Evolutionary conservation across 140 eudicot genomes (phyloP), one percentile per base, ranked within the genome.

Genomic region (Artemisia princeps): DNA sequence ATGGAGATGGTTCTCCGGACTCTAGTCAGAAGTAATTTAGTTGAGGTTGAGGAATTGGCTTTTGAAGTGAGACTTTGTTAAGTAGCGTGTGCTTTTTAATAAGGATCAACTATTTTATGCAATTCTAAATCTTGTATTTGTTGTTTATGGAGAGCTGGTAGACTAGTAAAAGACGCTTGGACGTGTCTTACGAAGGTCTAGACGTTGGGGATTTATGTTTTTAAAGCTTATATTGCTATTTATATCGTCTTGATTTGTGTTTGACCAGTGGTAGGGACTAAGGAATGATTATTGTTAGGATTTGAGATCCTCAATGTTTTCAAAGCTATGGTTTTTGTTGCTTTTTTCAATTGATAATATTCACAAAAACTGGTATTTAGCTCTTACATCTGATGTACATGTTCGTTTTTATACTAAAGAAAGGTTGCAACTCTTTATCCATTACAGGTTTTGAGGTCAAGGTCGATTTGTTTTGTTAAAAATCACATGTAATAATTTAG

Each of bases 1-100:
- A 92, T 74, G 95, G 84, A 7, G 98, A 92, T 69, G 96, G 86
- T 19, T 88, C 96, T 56, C 96, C 97, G 0, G 95, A 91, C 67
- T 83, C 97, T 50, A 84, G 83, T 52, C 87, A 77, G 60, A 82
- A 83, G 81, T 82, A 75, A 80, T 8, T 10, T 17, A 64, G 69
- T 17, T 23, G 26, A 48, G 9, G 9, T 6, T 33, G 42, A 33
- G 10, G 42, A 33, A 33, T 33, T 33, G 37, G 42, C 42, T 33
- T 33, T 33, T 33, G 8, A 33, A 33, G 8, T 4, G 9, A 33
- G 42, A 33, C 57, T 2, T 26, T 67, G 68, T 16, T 67, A 52
- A 62, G 71, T 75, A 75, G 71, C 72, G 77, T 63, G 77, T 75
- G 80, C 64, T 70, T 45, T 62, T 60, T 33, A 76, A 76, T 76